These are phyloP conservation scores for Fragilariopsis cylindrus DNA, from an alignment of 108 stramenopile genomes.

Conservation along the genomic window DNA sequence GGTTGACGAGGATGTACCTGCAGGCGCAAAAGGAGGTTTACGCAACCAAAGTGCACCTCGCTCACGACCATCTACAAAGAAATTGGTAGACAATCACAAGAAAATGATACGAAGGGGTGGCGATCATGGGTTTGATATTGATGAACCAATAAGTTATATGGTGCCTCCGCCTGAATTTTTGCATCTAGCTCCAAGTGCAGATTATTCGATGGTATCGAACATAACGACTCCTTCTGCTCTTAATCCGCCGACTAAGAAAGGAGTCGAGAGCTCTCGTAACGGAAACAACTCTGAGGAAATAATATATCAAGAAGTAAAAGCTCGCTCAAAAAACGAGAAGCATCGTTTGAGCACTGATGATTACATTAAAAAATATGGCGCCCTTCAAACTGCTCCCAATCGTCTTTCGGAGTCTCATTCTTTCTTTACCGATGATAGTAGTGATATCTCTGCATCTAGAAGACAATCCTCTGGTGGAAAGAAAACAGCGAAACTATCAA, in stretches of 20 bases:
- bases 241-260: conserved; percentile 1
- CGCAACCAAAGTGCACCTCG: conserved; percentile 28
- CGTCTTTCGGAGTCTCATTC: conserved; percentile 9
- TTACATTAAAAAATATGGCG: conserved; percentile 36
- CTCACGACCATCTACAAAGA: conserved; percentile 6
- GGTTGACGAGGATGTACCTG: conserved; percentile 36
- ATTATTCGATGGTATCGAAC: conserved; percentile 34
- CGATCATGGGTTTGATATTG: conserved; percentile 13
- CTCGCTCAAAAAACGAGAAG: conserved; percentile 14
- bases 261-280: background rate
- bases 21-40: conserved; percentile 4
- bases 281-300: background rate
- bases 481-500: background rate
- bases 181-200: conserved; percentile 29
- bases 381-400: conserved; percentile 9
- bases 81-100: conserved; percentile 7
- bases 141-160: background rate
- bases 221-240: conserved; percentile 41
- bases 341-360: conserved; percentile 29
- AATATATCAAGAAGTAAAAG: conserved; percentile 3
- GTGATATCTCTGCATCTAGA: background rate
- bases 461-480: background rate
- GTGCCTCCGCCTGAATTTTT: conserved; percentile 31
- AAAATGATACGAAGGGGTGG: conserved; percentile 21
- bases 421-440: conserved; percentile 26